A percentile compares a stretch with the other conserved stretches of the same genome.
These are phyloP conservation scores for Solanum hybrid DNA, from an alignment of 305 asterid species.

Conservation along the genomic window DNA sequence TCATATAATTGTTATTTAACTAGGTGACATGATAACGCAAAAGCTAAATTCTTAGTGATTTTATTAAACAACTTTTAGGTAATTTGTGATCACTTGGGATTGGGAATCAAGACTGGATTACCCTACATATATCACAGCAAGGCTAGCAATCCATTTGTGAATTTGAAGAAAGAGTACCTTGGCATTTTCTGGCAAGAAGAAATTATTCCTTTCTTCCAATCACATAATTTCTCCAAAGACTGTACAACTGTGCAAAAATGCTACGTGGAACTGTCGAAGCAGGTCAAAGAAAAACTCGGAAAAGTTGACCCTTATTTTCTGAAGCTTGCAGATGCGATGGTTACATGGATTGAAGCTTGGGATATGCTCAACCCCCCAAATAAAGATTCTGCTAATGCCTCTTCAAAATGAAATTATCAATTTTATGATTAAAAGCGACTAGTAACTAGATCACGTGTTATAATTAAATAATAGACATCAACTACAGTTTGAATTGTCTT, in stretches of 20 bases:
- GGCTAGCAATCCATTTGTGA: not conserved
- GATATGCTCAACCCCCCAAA: conserved; percentile 36
- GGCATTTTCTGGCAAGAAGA: not conserved
- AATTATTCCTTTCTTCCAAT: not conserved
- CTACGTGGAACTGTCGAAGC: conserved; percentile 35
- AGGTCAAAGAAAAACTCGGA: conserved; percentile 41
- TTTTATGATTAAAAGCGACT: too few relatives aligned
- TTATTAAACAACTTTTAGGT: too few relatives aligned
- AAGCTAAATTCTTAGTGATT: too few relatives aligned
- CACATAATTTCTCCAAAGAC: not conserved
- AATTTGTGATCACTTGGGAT: not conserved
- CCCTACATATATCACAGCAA: not conserved
- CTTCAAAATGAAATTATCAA: conserved; percentile 27
- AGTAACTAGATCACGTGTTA: not conserved
- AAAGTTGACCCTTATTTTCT: conserved; percentile 31
- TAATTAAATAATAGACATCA: not conserved
- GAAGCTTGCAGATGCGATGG: conserved; percentile 41
- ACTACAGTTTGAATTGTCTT: not conserved
- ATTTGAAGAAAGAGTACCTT: not conserved
- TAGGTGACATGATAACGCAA: too few relatives aligned
- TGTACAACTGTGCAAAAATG: conserved; percentile 36
- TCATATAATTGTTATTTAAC: too few relatives aligned
- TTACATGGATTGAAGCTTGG: conserved; percentile 28
- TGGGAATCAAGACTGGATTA: not conserved
- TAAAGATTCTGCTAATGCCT: conserved; percentile 13